Percentiles rank a stretch among this genome's conserved stretches.
These are phyloP conservation scores for Pelargonium australe DNA, from an alignment of 441 rosid genomes.

Conservation along the genomic window DNA sequence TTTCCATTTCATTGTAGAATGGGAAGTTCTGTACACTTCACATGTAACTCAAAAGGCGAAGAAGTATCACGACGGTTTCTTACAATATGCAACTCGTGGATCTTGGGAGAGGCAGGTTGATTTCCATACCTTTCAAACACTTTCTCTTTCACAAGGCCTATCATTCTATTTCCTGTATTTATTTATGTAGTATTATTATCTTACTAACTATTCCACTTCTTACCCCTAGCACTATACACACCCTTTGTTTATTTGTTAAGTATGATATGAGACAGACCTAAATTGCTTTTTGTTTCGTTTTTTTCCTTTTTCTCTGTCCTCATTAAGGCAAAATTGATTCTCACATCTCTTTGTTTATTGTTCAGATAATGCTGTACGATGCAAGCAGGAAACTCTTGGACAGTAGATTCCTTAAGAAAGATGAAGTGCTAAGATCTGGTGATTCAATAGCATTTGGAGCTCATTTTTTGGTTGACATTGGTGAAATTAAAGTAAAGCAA, in stretches of 20 bases:
- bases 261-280: not conserved
- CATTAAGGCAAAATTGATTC: not conserved
- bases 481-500: slow-evolving; percentile 9
- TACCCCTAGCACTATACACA: not conserved
- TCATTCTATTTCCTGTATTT: not conserved
- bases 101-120: slow-evolving; percentile 42
- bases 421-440: slow-evolving; percentile 13
- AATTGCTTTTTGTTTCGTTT: not conserved
- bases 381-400: slow-evolving; percentile 14
- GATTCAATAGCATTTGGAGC: slow-evolving; percentile 10
- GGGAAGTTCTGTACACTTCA: slow-evolving; percentile 48
- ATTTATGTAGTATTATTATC: not conserved
- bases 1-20: slow-evolving; percentile 24
- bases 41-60: slow-evolving; percentile 50
- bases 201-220: not conserved
- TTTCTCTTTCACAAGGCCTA: not conserved
- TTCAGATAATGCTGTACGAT: slow-evolving; percentile 18
- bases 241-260: not conserved
- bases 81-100: slow-evolving; percentile 29
- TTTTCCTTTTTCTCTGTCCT: not conserved
- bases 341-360: slow-evolving; percentile 6
- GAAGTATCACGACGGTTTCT: slow-evolving; percentile 53
- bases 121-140: slow-evolving; percentile 4
- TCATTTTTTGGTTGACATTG: slow-evolving; percentile 13
- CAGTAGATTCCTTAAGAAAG: slow-evolving; percentile 18